phyloP scores from a whole-genome alignment of 2,329 filamentous ascomycete species.

The Xylaria sp. region DNA sequence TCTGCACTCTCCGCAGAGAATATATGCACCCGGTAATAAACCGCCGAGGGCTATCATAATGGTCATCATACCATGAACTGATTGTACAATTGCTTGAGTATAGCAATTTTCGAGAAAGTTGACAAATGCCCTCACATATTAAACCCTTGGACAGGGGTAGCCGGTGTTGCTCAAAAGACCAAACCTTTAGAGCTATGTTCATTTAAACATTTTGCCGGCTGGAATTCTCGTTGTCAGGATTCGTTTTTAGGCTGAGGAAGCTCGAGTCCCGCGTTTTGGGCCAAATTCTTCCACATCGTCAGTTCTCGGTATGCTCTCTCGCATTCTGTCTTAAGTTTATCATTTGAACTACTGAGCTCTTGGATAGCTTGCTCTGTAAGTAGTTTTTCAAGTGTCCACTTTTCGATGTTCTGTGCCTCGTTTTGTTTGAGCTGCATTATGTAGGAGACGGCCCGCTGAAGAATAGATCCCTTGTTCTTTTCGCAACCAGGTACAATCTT shows the following conservation, averaged over 20 bases:
- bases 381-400: constrained; percentile 92
- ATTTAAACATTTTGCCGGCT: not conserved
- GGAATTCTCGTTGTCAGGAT: constrained; percentile 35
- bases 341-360: constrained; percentile 87
- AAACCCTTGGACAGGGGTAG: not conserved
- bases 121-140: not conserved
- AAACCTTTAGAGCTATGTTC: not conserved
- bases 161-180: not conserved
- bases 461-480: constrained; percentile 98
- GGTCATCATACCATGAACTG: constrained; percentile 30
- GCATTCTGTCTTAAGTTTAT: constrained; percentile 85
- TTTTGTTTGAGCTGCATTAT: constrained; percentile 96
- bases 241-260: constrained; percentile 58
- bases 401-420: constrained; percentile 91
- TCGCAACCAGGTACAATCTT: constrained; percentile 98
- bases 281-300: constrained; percentile 80
- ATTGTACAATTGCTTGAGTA: constrained; percentile 26
- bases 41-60: constrained; percentile 21
- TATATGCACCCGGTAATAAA: constrained; percentile 7
- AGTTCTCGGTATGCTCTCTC: constrained; percentile 81
- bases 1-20: constrained; percentile 14
- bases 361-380: constrained; percentile 89
- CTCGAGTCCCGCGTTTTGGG: constrained; percentile 68
- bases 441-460: constrained; percentile 92
- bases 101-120: not conserved